Base-by-base conservation (phyloP, 2,329 filamentous ascomycete genomes). In the Colletotrichum sp. region DNA sequence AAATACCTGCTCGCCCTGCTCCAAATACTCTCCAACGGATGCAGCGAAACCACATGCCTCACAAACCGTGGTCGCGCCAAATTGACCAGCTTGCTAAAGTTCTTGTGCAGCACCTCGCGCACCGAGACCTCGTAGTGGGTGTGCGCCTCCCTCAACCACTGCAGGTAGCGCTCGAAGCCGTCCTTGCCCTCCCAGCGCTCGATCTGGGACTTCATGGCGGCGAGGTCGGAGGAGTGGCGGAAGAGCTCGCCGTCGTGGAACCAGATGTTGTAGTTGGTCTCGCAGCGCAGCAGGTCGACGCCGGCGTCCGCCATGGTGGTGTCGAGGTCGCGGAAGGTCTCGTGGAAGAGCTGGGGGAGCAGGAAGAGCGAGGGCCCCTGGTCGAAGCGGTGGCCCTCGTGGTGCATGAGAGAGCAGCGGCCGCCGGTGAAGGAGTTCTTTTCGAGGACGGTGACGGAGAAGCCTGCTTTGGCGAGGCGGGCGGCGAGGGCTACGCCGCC, bases 211-310 rank as follows among this genome's bases (percentile, higher is more conserved):
- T 95, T 95, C 93, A 95, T 95, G 64, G 87, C 86, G n/a, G 90
- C 87, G 52, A 94, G 86, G 81, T 95, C 93, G n/a, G 91, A 93
- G 6, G 91, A 92, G 32, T 94, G 86, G 77, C 90, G 87, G 81
- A 95, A 93, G 13, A 83, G 85, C 77, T 91, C 90, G 68, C 91
- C 92, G 82, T 95, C 94, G 16, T 91, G 87, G 81, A 95, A 96
- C 89, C 92, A 94, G 75, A 96, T 88, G 71, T 92, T 91, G 87
- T 96, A 95, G 82, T 95, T 96, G 2, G 93, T 93, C 66, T 94
- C 92, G 83, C 94, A 95, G 85, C 93, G 94, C 28, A 94, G 81
- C 6, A 96, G 85, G 64, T 92, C 85, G 1, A 95, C 89, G n/a
- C 92, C 92, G 81, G 95, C 93, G 1, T 86, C 87, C 77, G 91